phyloP scores from a whole-genome alignment of 2,329 filamentous ascomycete species.

The Coniella lustricola region DNA sequence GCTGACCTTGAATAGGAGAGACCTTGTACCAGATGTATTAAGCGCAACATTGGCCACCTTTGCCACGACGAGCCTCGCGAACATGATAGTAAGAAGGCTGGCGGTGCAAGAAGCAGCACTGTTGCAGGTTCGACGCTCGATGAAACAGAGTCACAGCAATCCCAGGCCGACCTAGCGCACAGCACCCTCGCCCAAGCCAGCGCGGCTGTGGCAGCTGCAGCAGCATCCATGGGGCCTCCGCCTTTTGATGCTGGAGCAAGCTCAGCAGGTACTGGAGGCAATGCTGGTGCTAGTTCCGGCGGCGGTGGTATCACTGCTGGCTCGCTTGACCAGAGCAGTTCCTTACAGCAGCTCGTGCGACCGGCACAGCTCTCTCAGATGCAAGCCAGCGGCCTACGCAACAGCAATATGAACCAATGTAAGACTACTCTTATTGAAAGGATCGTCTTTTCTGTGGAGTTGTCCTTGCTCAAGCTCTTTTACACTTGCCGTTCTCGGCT shows the following conservation, averaged over 20 bases:
- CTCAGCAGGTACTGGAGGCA: conserved; percentile 16
- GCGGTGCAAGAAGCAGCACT: conserved; percentile 49
- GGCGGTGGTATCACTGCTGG: conserved; percentile 17
- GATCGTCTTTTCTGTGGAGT: no score
- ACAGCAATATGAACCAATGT: conserved; percentile 67
- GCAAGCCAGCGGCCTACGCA: conserved; percentile 51
- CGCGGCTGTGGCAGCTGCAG: conserved; percentile 25
- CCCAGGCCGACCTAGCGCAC: conserved; percentile 41
- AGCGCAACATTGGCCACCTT: conserved; percentile 95
- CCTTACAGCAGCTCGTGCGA: conserved; percentile 65
- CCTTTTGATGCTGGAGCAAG: conserved; percentile 33
- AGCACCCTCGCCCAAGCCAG: conserved; percentile 46
- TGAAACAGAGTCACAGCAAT: conserved; percentile 49
- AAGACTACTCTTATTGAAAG: conserved; percentile 26
- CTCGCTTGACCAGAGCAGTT: conserved; percentile 42
- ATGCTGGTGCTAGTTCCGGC: conserved; percentile 3
- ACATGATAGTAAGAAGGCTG: conserved; percentile 65
- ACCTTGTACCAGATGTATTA: conserved; percentile 95
- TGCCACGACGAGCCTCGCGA: conserved; percentile 98
- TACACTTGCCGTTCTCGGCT: background rate
- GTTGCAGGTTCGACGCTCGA: conserved; percentile 48
- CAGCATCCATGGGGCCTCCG: conserved; percentile 51
- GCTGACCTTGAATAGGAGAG: conserved; percentile 58
- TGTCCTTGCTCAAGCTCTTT: background rate
- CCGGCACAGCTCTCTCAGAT: conserved; percentile 61